These are phyloP conservation scores for Debaryomyces tyrocola DNA, from an alignment of 805 yeast species.

Conservation along the genomic window DNA sequence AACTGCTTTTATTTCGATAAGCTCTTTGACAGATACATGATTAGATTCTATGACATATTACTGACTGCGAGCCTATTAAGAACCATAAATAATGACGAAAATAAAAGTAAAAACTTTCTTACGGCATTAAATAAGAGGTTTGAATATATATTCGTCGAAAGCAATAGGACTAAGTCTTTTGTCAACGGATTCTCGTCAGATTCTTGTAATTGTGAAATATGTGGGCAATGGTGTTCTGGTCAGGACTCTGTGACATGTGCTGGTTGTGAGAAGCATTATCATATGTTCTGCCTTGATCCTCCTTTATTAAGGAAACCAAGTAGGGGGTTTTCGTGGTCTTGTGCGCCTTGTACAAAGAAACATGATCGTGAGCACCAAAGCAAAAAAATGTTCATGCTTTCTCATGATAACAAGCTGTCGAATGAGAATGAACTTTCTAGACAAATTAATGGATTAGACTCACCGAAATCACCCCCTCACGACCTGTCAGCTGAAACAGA, in stretches of 20 bases:
- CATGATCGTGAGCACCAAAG: conserved; percentile 46
- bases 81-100: conserved; percentile 30
- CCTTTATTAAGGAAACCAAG: conserved; percentile 79
- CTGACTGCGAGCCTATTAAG: conserved; percentile 53
- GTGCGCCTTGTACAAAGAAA: conserved; percentile 72
- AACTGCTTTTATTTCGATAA: conserved; percentile 82
- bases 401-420: conserved; percentile 41
- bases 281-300: conserved; percentile 83
- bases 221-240: conserved; percentile 82
- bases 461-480: conserved; percentile 3
- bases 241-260: conserved; percentile 76
- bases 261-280: conserved; percentile 69
- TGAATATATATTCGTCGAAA: conserved; percentile 73
- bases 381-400: conserved; percentile 40
- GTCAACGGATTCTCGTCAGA: conserved; percentile 57
- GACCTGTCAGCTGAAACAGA: conserved; percentile 11
- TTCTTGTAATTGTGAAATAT: conserved; percentile 61
- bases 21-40: conserved; percentile 82
- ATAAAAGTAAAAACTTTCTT: conserved; percentile 60
- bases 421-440: conserved; percentile 34
- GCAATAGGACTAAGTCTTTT: conserved; percentile 62
- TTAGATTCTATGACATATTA: conserved; percentile 75
- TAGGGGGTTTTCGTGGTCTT: conserved; percentile 88
- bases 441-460: conserved; percentile 15
- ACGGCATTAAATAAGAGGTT: conserved; percentile 65